These are phyloP conservation scores for Torulaspora microellipsoides DNA, from an alignment of 805 yeast genomes.

Conservation along the genomic window DNA sequence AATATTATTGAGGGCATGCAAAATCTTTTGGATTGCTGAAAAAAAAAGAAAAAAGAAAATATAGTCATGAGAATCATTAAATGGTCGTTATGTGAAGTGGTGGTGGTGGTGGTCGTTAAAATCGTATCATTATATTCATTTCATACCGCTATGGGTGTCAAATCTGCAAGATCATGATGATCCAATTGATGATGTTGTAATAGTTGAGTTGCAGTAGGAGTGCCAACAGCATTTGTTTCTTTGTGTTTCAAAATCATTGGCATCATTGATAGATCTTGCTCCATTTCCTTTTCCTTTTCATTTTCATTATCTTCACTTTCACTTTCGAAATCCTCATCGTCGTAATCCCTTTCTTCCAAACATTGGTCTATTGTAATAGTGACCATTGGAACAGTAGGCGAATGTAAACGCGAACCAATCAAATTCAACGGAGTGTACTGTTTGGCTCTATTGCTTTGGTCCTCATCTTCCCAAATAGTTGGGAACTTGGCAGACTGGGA, in stretches of 20 bases:
- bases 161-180: conserved; percentile 1
- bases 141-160: neutral
- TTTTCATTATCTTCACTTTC: conserved; percentile 16
- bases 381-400: conserved; percentile 3
- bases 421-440: conserved; percentile 8
- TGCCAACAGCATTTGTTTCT: too few relatives aligned
- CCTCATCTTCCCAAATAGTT: conserved; percentile 3
- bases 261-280: conserved; percentile 11
- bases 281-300: conserved; percentile 18
- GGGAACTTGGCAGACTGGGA: conserved; percentile 3
- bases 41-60: too few relatives aligned
- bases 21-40: too few relatives aligned
- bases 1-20: too few relatives aligned
- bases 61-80: neutral
- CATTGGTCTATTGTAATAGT: conserved; percentile 6
- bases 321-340: conserved; percentile 15
- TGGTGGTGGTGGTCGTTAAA: too few relatives aligned
- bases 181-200: neutral
- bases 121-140: too few relatives aligned
- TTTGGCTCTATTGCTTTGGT: neutral
- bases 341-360: conserved; percentile 10
- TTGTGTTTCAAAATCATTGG: neutral
- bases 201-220: neutral
- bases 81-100: neutral
- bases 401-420: neutral